Base-by-base conservation (phyloP, 2,329 filamentous ascomycete species). In the Davidsoniella eucalypti region DNA sequence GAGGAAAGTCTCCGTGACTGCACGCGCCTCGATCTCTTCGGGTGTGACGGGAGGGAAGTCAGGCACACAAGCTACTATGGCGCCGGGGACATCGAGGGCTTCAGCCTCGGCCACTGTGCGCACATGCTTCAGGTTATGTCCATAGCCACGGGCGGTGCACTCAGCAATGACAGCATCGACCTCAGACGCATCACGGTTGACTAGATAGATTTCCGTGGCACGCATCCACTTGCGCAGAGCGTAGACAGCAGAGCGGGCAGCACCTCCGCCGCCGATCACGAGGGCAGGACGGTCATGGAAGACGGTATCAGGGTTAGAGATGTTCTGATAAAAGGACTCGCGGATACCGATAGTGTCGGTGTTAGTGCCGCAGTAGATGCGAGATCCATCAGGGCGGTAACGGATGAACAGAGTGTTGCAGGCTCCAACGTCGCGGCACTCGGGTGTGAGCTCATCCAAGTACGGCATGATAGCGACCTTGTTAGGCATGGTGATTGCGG, bases 401-500 rank as follows among this genome's bases (percentile, higher is more conserved):
- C 73, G 69, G 44, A 84, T 62, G 66, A 82, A 88, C 48, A 90
- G 72, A 0, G 84, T 92, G 68, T 92, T 90, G 64, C 82, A 81
- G 47, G 84, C 84, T 44, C 84, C 84, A 18, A 87, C 80, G 36
- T 80, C 78, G 46, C 73, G 72, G 56, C 78, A 84, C 64, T 87
- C 82, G 18, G 77, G 72, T 5, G 83, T 87, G 37, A 88, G 67
- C 49, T 80, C 75, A 59, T 90, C 84, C 7, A 90, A 72, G 57
- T 85, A 71, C 0, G 76, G 70, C 53, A 88, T 75, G 60, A 90
- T 86, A 57, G 77, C 71, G 23, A 90, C 76, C 64, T 92, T 90
- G 69, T 86, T 80, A 0, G 85, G 85, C 84, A 90, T 92, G 17
- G 84, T 90, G 37, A 90, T 78, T 3, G 81, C 78, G 18, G 80